Base-by-base conservation (phyloP, 805 yeast species). In the Kurtzmaniella cleridarum region DNA sequence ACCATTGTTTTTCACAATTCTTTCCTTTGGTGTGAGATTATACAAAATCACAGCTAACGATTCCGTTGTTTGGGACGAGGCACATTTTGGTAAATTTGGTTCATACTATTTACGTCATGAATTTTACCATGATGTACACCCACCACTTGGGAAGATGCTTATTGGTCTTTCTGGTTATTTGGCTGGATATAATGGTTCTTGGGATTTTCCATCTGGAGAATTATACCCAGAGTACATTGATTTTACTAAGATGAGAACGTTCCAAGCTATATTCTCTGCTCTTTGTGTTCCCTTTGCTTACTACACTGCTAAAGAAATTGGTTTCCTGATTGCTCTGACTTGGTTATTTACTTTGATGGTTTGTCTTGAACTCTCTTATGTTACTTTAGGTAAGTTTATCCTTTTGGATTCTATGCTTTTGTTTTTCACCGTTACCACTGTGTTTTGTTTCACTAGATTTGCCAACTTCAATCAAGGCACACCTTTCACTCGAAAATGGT, bases 71-170 rank as follows among this genome's bases (percentile, higher is more conserved):
- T 85, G 95, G 95, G 95, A 85, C 64, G 95, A 85, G 59, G 93
- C 95, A 5, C 95, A 85, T 67, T 85, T 85, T 57, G 95, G 93
- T 32, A 84, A 83, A 57, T 85, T 85, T 57, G 95, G 95, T 33
- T 81, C 91, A 3, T 79, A 84, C 52, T 85, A 85, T 59, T 64
- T 84, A 47, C 75, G 81, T 57, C 88, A 81, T 53, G 89, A 84
- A 51, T 84, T 84, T 55, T 85, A 85, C 53, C 87, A 80, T 50
- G 95, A 85, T 63, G 95, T 85, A 24, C 95, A 85, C 55, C 95
- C 95, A 15, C 95, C 95, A 1, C 69, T 85, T 49, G 95, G 93
- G 8, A 85, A 85, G 53, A 78, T 85, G 81, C 64, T 85, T 36
- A 79, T 84, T 43, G 95, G 88, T 2, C 64, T 85, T 4, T 79